Percentiles rank a stretch among this genome's conserved stretches.
Conservation (phyloP, 2,329 filamentous ascomycete species). For the Neofusicoccum laricinum region DNA sequence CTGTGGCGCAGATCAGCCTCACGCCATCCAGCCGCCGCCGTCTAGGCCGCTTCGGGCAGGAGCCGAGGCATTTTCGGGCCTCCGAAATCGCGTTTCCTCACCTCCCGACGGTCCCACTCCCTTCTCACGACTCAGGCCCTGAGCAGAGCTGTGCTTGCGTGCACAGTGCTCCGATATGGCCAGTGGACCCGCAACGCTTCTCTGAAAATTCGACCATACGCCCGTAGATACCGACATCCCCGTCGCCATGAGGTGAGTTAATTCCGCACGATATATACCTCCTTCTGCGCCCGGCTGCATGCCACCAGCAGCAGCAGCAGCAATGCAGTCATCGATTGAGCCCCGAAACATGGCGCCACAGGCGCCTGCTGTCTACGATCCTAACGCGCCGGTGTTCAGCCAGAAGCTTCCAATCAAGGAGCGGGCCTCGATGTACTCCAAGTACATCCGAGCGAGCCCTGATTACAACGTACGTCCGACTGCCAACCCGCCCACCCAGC, state of each 20-base stretch:
- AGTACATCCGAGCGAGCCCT: conserved; percentile 6
- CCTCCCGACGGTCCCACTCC: background rate
- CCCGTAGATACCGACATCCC: conserved; percentile 6
- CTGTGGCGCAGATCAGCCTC: too few species aligned
- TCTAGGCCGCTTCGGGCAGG: background rate
- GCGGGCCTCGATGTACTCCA: conserved; percentile 23
- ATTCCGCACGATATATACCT: background rate
- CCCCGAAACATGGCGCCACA: too few species aligned
- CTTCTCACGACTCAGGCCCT: background rate
- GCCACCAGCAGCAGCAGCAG: background rate
- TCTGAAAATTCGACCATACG: conserved; percentile 4
- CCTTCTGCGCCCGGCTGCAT: background rate
- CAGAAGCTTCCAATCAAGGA: conserved; percentile 9
- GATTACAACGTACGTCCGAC: conserved; percentile 4
- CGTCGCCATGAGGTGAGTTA: conserved; percentile 1
- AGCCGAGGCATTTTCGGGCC: conserved; percentile 3
- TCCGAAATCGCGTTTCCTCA: conserved; percentile 12
- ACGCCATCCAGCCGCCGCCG: too few species aligned
- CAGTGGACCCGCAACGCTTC: conserved; percentile 5
- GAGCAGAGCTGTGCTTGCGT: background rate
- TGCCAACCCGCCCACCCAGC: background rate
- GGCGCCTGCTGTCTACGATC: background rate
- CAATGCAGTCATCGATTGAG: too few species aligned
- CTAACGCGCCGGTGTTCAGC: background rate
- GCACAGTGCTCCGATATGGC: background rate